These are phyloP conservation scores for Vigna unguiculata DNA, from an alignment of 306 rosid genomes.

Conservation along the genomic window DNA sequence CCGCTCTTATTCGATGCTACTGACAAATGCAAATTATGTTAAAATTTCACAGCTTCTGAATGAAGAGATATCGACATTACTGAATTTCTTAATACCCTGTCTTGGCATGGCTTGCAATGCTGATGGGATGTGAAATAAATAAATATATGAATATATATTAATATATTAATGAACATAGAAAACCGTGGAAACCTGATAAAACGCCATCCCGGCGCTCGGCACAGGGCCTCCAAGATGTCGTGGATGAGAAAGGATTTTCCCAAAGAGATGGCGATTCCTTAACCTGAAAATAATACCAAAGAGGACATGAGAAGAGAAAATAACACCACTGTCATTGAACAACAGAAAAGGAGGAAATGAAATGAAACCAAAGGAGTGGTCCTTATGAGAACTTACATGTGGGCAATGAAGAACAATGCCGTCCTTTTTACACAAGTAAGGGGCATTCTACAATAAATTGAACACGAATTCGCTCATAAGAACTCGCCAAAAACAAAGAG, in stretches of 20 bases:
- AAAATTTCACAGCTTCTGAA: conserved; percentile 3
- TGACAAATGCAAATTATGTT: conserved; percentile 8
- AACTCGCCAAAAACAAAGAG: conserved; percentile 5
- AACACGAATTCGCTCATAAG: conserved; percentile 30
- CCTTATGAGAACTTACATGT: conserved; percentile 61
- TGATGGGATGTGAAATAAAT: background rate
- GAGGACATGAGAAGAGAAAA: background rate
- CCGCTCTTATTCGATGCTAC: conserved; percentile 19
- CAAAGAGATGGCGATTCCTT: conserved; percentile 93
- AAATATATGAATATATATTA: background rate
- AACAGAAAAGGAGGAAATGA: background rate
- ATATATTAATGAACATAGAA: background rate
- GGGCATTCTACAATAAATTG: conserved; percentile 69
- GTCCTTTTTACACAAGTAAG: conserved; percentile 90
- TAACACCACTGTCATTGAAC: background rate
- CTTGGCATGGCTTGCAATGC: conserved; percentile 27
- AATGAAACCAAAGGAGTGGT: conserved; percentile 34
- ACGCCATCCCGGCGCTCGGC: conserved; percentile 92
- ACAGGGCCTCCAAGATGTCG: conserved; percentile 97
- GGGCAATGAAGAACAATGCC: conserved; percentile 97
- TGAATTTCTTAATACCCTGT: background rate
- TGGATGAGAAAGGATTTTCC: conserved; percentile 96
- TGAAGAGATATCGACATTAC: conserved; percentile 11
- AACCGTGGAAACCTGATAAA: conserved; percentile 64
- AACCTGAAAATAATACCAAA: conserved; percentile 56